Base-by-base conservation (phyloP, 129 eudicot species). In the Artemisia annua region DNA sequence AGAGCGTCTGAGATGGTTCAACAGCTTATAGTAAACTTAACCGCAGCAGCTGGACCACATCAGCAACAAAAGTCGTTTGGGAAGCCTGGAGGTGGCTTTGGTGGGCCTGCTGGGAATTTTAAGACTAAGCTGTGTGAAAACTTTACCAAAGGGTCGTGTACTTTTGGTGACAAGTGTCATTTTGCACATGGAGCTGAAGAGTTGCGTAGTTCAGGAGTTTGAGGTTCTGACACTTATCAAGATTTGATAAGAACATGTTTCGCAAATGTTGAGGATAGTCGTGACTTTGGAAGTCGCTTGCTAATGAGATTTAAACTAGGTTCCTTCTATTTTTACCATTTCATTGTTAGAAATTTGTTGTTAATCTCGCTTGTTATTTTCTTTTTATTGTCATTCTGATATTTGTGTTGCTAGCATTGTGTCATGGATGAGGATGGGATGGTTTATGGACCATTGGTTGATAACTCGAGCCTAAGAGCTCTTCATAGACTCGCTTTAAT, bases 161-260 rank as follows among this genome's bases (percentile, higher is more conserved):
- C 98, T 0, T 92, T 92, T 75, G 98, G 96, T 1, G 98, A 92
- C 10, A 84, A 84, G 82, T 92, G 98, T 80, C 96, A 89, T 83
- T 92, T 92, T 67, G 98, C 98, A 18, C 98, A 92, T 54, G 98
- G 98, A 3, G 87, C 78, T 10, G 91, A 85, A 64, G 96, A 92
- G 61, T 71, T 92, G 73, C 91, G 98, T 56, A 82, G 71, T 54
- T 14, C 85, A 0, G 86, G 87, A 14, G 71, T 79, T 86, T 84
- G 83, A 66, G 75, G 22, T 67, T 17, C 63, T 17, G 52, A 62
- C 52, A 12, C 35, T 70, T 60, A 3, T 12, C 7, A 14, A 28
- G 57, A 66, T 67, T 80, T 74, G 18, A 24, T 69, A 50, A 67
- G 80, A 74, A 73, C 67, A 69, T 48, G 49, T 65, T 63, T 54